Evolutionary conservation across 805 yeast genomes (phyloP).

Genomic region (Lachancea lanzarotensis): DNA sequence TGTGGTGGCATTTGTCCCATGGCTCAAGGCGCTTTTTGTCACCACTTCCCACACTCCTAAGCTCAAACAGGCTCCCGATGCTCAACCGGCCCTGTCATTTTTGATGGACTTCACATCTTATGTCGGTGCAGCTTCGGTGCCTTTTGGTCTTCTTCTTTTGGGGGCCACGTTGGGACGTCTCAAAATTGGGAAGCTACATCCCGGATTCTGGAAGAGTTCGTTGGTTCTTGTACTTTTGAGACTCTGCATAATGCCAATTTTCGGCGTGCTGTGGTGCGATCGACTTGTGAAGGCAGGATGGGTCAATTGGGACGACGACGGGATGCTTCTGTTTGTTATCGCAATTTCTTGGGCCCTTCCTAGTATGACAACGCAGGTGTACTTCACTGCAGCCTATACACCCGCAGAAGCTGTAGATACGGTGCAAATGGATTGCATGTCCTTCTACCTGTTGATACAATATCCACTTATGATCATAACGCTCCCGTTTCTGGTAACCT

Average conservation of each 20-base stretch:
- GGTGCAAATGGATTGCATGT: constrained; percentile 74
- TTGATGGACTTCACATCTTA: constrained; percentile 75
- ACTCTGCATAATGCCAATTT: constrained; percentile 68
- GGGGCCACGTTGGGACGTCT: constrained; percentile 89
- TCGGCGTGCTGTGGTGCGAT: constrained; percentile 63
- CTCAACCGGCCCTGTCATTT: constrained; percentile 76
- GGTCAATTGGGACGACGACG: constrained; percentile 43
- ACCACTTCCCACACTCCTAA: constrained; percentile 36
- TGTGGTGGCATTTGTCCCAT: constrained; percentile 76
- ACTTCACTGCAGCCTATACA: constrained; percentile 79
- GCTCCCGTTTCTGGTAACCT: constrained; percentile 54
- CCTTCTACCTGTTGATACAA: constrained; percentile 66
- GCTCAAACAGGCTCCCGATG: constrained; percentile 78
- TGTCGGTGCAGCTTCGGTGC: constrained; percentile 85
- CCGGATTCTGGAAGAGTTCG: constrained; percentile 65
- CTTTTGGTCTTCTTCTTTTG: constrained; percentile 72
- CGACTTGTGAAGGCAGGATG: constrained; percentile 62
- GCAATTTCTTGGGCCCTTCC: constrained; percentile 77
- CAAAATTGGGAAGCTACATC: constrained; percentile 50
- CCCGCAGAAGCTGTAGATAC: constrained; percentile 49
- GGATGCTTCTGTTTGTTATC: constrained; percentile 65
- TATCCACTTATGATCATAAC: constrained; percentile 62
- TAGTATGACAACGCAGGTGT: constrained; percentile 81
- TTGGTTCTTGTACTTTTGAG: constrained; percentile 50
- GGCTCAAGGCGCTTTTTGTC: constrained; percentile 71